Evolutionary conservation across 192 early-diverging fungal genomes (phyloP).

Genomic region (Backusella tuberculispora): DNA sequence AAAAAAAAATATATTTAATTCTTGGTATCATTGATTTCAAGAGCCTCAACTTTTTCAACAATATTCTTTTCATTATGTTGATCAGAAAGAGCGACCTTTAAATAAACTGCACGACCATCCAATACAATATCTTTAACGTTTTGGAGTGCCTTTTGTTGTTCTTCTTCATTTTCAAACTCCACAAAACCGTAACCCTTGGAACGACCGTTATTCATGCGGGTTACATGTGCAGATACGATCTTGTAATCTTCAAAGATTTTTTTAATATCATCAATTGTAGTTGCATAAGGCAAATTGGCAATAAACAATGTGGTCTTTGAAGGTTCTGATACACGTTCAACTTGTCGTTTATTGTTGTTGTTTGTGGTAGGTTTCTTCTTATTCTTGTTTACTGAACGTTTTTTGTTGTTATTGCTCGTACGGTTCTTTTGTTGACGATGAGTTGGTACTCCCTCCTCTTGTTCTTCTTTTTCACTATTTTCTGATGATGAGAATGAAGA

Average conservation of each 20-base stretch:
- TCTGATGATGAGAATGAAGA: not conserved
- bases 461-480: too few relatives aligned
- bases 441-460: not conserved
- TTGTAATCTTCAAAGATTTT: constrained; percentile 79
- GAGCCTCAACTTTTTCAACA: constrained; percentile 7
- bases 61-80: constrained; percentile 20
- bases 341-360: not conserved
- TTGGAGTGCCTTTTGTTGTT: constrained; percentile 76
- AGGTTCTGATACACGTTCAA: constrained; percentile 42
- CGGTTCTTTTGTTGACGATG: constrained; percentile 6
- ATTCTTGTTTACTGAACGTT: constrained; percentile 36
- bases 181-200: constrained; percentile 97
- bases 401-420: constrained; percentile 36
- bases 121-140: constrained; percentile 60
- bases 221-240: constrained; percentile 79
- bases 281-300: constrained; percentile 78
- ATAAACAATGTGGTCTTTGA: constrained; percentile 79
- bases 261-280: constrained; percentile 71
- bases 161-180: constrained; percentile 73
- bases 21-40: constrained; percentile 20
- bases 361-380: constrained; percentile 22
- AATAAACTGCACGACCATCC: constrained; percentile 69
- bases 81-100: constrained; percentile 66
- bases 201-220: constrained; percentile 61
- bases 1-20: not conserved